phyloP scores from a whole-genome alignment of 441 rosid species.

The Erodium trifolium region DNA sequence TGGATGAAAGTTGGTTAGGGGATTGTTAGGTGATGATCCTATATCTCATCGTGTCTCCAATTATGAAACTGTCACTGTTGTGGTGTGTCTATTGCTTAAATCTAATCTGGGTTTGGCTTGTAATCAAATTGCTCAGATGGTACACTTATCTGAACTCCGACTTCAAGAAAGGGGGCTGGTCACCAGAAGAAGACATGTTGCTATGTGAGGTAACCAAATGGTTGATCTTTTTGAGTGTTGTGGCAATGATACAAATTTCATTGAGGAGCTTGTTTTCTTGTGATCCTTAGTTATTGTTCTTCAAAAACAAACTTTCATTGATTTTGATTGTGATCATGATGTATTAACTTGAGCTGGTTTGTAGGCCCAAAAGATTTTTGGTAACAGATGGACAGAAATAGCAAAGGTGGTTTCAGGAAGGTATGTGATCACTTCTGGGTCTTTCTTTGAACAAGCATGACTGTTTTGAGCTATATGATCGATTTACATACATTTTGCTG shows the following conservation, averaged over 20 bases:
- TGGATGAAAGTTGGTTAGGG: constrained; percentile 4
- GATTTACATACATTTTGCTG: constrained; percentile 6
- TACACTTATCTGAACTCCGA: constrained; percentile 89
- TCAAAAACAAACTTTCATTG: background rate
- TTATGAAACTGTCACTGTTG: constrained; percentile 3
- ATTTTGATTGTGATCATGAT: constrained; percentile 10
- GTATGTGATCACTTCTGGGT: constrained; percentile 31
- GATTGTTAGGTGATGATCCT: background rate
- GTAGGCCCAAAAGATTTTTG: constrained; percentile 89
- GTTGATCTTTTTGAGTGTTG: background rate
- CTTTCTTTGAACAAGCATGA: constrained; percentile 5
- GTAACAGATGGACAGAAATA: constrained; percentile 98
- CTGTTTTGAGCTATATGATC: constrained; percentile 5
- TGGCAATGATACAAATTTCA: background rate
- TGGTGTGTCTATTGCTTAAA: background rate
- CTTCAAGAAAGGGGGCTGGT: constrained; percentile 99
- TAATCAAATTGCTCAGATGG: constrained; percentile 48
- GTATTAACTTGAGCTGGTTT: constrained; percentile 19
- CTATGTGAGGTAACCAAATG: constrained; percentile 68
- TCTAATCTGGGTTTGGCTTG: background rate
- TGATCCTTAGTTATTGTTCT: background rate
- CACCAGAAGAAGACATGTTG: constrained; percentile 95
- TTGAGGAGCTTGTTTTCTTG: too few relatives aligned
- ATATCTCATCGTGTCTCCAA: background rate
- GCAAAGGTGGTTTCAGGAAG: constrained; percentile 99